Percentiles rank a stretch among this genome's conserved stretches.
Conservation (phyloP, 129 eudicot species). For the Chrysanthemum seticuspe region DNA sequence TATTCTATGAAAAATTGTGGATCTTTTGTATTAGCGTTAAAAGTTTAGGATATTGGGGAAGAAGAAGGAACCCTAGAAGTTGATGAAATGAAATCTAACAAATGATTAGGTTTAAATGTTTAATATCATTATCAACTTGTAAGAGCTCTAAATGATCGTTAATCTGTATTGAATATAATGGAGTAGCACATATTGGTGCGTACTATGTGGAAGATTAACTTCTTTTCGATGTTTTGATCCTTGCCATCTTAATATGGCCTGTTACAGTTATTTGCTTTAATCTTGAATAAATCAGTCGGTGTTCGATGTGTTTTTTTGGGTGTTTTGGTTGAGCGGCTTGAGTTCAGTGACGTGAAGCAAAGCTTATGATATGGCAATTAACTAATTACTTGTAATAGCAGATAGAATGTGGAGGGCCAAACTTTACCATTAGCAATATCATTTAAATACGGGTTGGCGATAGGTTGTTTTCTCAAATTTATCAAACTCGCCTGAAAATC, state of each 20-base stretch:
- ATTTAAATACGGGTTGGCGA: too few relatives aligned
- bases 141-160: constrained; percentile 8
- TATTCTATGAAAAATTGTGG: constrained; percentile 11
- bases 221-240: background rate
- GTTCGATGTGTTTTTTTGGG: too few relatives aligned
- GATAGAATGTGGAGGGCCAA: too few relatives aligned
- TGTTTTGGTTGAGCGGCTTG: too few relatives aligned
- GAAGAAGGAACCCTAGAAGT: constrained; percentile 20
- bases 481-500: too few relatives aligned
- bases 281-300: too few relatives aligned
- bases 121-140: background rate
- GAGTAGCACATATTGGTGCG: constrained; percentile 8
- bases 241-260: background rate
- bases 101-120: constrained; percentile 13
- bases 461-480: too few relatives aligned
- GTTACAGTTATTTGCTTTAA: background rate
- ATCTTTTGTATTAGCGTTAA: constrained; percentile 16
- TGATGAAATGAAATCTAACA: constrained; percentile 28
- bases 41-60: constrained; percentile 21
- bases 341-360: too few relatives aligned
- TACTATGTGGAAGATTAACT: background rate
- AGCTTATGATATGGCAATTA: too few relatives aligned
- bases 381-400: too few relatives aligned
- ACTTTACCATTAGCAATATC: too few relatives aligned
- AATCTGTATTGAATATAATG: constrained; percentile 12